Evolutionary conservation across 1,284 basidiomycete species (phyloP).

Genomic region (Cryptococcus neoformans): DNA sequence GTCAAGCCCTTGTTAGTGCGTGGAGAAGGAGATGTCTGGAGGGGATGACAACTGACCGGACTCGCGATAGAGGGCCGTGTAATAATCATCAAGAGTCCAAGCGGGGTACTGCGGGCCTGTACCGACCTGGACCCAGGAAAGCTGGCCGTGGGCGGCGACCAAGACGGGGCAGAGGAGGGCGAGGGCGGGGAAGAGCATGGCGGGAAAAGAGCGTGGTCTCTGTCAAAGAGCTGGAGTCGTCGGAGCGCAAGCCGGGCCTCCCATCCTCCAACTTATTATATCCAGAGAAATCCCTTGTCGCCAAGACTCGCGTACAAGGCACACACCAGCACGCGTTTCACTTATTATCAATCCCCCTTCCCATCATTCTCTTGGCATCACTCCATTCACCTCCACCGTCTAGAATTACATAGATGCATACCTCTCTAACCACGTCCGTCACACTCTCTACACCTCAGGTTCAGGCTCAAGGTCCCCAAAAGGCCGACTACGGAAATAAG

Average conservation of each 20-base stretch:
- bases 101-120: conserved; percentile 1
- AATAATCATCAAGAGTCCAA: conserved; percentile 1
- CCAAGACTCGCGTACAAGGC: too few species aligned
- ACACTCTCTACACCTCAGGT: conserved; percentile 21
- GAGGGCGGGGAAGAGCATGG: conserved; percentile 1
- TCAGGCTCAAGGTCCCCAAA: conserved; percentile 85
- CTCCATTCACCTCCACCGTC: too few species aligned
- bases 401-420: too few species aligned
- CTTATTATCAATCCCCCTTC: too few species aligned
- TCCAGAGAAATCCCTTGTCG: too few species aligned
- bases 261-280: too few species aligned
- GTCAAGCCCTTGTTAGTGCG: too few species aligned
- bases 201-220: not conserved
- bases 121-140: conserved; percentile 1
- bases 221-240: not conserved
- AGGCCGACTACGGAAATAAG: conserved; percentile 81
- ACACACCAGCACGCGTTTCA: too few species aligned
- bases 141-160: conserved; percentile 4
- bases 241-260: not conserved
- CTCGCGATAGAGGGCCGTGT: not conserved
- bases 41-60: not conserved
- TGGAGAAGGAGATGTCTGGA: too few species aligned
- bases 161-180: not conserved
- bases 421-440: too few species aligned
- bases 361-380: too few species aligned